phyloP scores from a whole-genome alignment of 2,329 filamentous ascomycete species.

The Colletotrichum sublineola region DNA sequence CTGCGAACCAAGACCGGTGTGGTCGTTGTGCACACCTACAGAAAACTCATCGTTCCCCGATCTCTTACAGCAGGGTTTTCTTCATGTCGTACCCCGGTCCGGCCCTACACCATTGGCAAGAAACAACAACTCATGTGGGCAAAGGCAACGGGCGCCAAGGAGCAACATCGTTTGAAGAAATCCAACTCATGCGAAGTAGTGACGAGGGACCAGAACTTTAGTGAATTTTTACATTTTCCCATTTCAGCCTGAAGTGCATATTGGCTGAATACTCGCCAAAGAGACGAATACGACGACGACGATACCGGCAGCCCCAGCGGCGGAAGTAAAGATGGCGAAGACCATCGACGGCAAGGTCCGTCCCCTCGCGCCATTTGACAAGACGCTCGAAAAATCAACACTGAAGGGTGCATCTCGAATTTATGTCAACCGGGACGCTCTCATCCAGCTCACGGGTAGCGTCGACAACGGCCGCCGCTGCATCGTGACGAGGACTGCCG shows the following conservation, averaged over 20 bases:
- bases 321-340: constrained; percentile 45
- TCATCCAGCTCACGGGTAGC: constrained; percentile 59
- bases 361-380: constrained; percentile 54
- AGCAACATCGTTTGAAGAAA: constrained; percentile 5
- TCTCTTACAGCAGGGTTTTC: constrained; percentile 25
- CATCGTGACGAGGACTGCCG: constrained; percentile 52
- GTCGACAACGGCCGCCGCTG: constrained; percentile 60
- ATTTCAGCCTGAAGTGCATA: neutral
- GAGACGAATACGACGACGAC: neutral
- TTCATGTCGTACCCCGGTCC: constrained; percentile 16
- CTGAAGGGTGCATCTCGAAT: constrained; percentile 60
- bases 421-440: constrained; percentile 62
- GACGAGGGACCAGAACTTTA: neutral
- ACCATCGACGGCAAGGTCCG: constrained; percentile 52
- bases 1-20: neutral
- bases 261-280: neutral
- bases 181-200: neutral
- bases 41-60: neutral
- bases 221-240: neutral
- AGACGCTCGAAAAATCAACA: constrained; percentile 57
- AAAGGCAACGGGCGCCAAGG: constrained; percentile 3
- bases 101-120: constrained; percentile 25
- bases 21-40: neutral
- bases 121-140: constrained; percentile 13
- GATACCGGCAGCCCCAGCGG: neutral